Percentiles rank a stretch among this genome's conserved stretches.
phyloP scores from a whole-genome alignment of 257 asterid species.

The Perilla frutescens region DNA sequence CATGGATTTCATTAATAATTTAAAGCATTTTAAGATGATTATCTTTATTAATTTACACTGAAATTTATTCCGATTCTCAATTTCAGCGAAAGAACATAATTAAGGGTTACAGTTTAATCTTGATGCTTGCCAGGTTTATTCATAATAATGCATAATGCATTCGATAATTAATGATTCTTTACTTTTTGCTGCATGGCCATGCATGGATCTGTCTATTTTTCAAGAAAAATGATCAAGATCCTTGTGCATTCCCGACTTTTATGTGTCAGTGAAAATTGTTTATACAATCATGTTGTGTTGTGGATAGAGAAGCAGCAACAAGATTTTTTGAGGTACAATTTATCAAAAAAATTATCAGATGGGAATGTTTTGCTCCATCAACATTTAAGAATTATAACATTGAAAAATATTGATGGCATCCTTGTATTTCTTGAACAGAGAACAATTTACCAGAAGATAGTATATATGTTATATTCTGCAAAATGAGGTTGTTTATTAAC shows the following conservation, averaged over 20 bases:
- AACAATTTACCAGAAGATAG: not conserved
- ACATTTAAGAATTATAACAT: too few species aligned
- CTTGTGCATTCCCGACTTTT: not conserved
- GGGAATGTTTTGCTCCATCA: too few species aligned
- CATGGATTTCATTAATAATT: not conserved
- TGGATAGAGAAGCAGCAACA: not conserved
- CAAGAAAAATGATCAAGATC: not conserved
- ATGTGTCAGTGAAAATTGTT: not conserved
- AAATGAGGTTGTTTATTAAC: not conserved
- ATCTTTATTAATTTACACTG: not conserved
- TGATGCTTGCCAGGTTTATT: not conserved
- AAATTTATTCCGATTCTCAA: not conserved
- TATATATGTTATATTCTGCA: not conserved
- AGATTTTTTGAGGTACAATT: not conserved
- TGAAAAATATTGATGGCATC: not conserved
- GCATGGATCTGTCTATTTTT: not conserved
- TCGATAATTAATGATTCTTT: not conserved
- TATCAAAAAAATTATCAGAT: not conserved
- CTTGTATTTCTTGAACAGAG: not conserved
- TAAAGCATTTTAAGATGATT: not conserved
- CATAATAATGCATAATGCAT: not conserved
- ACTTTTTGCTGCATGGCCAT: not conserved
- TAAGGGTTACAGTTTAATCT: not conserved
- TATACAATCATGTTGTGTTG: not conserved
- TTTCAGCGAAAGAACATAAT: not conserved